Base-by-base conservation (phyloP, 106 monocot genomes). In the Alisma plantagoaquatica region DNA sequence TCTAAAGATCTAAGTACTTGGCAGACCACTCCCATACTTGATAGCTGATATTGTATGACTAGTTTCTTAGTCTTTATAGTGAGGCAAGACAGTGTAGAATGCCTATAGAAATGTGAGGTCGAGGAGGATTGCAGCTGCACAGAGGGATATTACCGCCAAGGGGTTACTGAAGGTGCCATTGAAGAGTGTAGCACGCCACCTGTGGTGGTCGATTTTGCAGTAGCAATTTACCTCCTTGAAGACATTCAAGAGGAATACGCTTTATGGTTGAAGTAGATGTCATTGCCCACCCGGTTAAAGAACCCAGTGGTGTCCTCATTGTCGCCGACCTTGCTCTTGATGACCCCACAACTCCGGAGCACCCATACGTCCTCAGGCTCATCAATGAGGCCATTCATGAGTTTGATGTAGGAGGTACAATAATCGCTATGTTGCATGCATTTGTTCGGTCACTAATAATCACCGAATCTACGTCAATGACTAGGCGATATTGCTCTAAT, bases 311-410 rank as follows among this genome's bases (percentile, higher is more conserved):
- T 46, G 28, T 46, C 46, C 2, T 3, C 23, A 4, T 60, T 30
- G 46, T 30, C 30, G 10, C 46, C 29, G 18, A 60, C 28, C 18
- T 29, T 20, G 46, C 31, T 60, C 46, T 46, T 22, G 0, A 60
- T 0, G 44, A 60, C 47, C 16, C n/a, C n/a, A n/a, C n/a, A n/a
- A n/a, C n/a, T n/a, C 46, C 29, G n/a, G 6, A 38, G 35, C 35
- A 38, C 9, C 35, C 9, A 5, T 14, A 14, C 55, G 14, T 38
- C 55, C 14, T 21, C 22, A 0, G 16, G 33, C 1, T 29, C 27
- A 16, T 59, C 23, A 6, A 59, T 16, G 43, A 59, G 19, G 58
- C 29, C n/a, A 18, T 41, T 26, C 58, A 59, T 24, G 16, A n/a
- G n/a, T n/a, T n/a, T n/a, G n/a, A n/a, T n/a, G n/a, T n/a, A n/a